A percentile compares a stretch with the other conserved stretches of the same genome.
Evolutionary conservation across 2,329 filamentous ascomycete genomes (phyloP).

Genomic region (Colletotrichum brevisporum): DNA sequence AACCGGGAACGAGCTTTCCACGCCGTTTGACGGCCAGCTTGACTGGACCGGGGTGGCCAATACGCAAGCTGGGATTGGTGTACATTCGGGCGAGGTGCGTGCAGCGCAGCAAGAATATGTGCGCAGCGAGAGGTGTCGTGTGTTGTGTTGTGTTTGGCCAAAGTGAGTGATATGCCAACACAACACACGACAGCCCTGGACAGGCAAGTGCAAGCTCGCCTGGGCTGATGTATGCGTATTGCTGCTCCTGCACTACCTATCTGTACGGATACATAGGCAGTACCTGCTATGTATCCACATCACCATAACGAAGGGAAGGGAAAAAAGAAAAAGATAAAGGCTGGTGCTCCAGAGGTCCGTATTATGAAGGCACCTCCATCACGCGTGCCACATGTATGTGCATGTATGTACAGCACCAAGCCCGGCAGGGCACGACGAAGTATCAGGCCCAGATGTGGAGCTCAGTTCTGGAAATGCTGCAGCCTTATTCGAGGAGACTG

Average conservation of each 20-base stretch:
- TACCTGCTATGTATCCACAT: neutral
- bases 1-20: slow-evolving; percentile 17
- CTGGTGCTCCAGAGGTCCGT: neutral
- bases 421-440: slow-evolving; percentile 26
- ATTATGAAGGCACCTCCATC: neutral
- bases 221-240: slow-evolving; percentile 18
- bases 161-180: slow-evolving; percentile 32
- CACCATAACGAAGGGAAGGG: too few relatives aligned
- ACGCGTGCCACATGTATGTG: neutral
- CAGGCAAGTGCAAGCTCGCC: slow-evolving; percentile 18
- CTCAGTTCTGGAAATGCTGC: slow-evolving; percentile 24
- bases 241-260: neutral
- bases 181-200: slow-evolving; percentile 12
- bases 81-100: slow-evolving; percentile 29
- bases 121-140: slow-evolving; percentile 16
- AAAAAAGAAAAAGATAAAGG: neutral
- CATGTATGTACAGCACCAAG: slow-evolving; percentile 20
- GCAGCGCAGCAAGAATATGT: slow-evolving; percentile 34
- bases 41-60: slow-evolving; percentile 10
- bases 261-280: neutral
- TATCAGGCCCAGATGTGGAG: slow-evolving; percentile 30
- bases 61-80: slow-evolving; percentile 27
- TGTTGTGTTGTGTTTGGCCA: slow-evolving; percentile 32
- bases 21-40: slow-evolving; percentile 27
- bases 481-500: slow-evolving; percentile 40